Evolutionary conservation across 2,329 filamentous ascomycete species (phyloP).

Genomic region (Bipolaris victoriae): DNA sequence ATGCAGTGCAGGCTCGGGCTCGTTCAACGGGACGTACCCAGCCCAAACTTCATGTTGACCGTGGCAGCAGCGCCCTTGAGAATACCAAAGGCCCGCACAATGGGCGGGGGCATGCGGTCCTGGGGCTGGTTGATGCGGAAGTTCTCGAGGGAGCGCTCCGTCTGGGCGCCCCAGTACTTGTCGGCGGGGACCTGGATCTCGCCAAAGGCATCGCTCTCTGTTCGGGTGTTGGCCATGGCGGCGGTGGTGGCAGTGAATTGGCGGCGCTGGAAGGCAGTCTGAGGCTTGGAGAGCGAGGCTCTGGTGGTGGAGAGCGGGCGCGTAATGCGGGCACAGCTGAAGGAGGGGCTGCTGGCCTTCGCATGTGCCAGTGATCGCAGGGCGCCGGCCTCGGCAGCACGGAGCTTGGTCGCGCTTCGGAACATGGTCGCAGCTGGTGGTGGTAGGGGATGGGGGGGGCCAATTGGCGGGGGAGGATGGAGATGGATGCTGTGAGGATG

Average conservation of each 20-base stretch:
- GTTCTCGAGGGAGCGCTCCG: constrained; percentile 93
- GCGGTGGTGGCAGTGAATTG: constrained; percentile 42
- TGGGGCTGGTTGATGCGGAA: constrained; percentile 99
- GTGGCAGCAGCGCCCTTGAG: constrained; percentile 95
- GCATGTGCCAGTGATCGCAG: constrained; percentile 47
- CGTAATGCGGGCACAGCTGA: constrained; percentile 28
- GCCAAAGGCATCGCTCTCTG: constrained; percentile 97
- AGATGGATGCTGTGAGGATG: constrained; percentile 10
- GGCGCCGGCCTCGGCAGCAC: constrained; percentile 44
- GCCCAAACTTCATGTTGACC: constrained; percentile 93
- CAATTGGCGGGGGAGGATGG: constrained; percentile 7
- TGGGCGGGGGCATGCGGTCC: constrained; percentile 94
- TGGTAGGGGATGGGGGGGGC: background rate
- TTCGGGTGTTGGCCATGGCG: constrained; percentile 64
- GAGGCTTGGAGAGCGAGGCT: constrained; percentile 28
- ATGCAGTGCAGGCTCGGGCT: constrained; percentile 2
- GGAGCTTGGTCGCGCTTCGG: constrained; percentile 42
- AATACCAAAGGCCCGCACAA: constrained; percentile 93
- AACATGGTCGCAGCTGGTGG: constrained; percentile 36
- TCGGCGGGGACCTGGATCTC: constrained; percentile 89
- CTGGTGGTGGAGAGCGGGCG: constrained; percentile 39
- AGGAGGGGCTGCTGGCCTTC: constrained; percentile 40
- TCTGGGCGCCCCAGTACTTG: constrained; percentile 99
- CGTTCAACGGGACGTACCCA: constrained; percentile 62
- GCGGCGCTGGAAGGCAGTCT: constrained; percentile 30